Evolutionary conservation across 345 rosid genomes (phyloP).

Genomic region (Eucalyptus globulus): DNA sequence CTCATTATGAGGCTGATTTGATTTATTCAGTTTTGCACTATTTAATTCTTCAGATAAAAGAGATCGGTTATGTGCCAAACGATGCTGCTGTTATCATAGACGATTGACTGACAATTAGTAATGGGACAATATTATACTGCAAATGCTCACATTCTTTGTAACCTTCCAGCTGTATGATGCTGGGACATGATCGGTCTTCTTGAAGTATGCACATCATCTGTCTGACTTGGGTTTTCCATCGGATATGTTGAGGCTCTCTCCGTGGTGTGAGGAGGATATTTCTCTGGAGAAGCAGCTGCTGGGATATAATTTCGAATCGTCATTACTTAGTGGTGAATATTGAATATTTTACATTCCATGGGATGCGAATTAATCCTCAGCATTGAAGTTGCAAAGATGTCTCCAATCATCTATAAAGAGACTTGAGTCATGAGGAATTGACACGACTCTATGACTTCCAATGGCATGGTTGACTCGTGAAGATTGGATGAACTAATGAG

Average conservation of each 20-base stretch:
- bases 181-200: not conserved
- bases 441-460: accelerated
- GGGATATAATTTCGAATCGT: not conserved
- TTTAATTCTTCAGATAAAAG: slow-evolving; percentile 40
- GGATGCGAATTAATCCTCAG: not conserved
- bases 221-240: not conserved
- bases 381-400: not conserved
- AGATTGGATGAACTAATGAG: not conserved
- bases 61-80: slow-evolving; percentile 2
- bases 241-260: not conserved
- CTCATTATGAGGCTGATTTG: slow-evolving; percentile 18
- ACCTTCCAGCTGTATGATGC: not conserved
- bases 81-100: not conserved
- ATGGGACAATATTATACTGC: not conserved
- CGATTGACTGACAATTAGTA: not conserved
- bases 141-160: not conserved
- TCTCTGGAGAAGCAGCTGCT: not conserved
- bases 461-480: not conserved
- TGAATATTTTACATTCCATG: not conserved
- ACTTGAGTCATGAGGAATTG: not conserved
- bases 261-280: not conserved
- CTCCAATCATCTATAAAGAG: not conserved
- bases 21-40: slow-evolving; percentile 25
- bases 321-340: not conserved
- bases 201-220: not conserved